phyloP scores from a whole-genome alignment of 2,329 filamentous ascomycete genomes.

The Aphanoascus verrucosus region DNA sequence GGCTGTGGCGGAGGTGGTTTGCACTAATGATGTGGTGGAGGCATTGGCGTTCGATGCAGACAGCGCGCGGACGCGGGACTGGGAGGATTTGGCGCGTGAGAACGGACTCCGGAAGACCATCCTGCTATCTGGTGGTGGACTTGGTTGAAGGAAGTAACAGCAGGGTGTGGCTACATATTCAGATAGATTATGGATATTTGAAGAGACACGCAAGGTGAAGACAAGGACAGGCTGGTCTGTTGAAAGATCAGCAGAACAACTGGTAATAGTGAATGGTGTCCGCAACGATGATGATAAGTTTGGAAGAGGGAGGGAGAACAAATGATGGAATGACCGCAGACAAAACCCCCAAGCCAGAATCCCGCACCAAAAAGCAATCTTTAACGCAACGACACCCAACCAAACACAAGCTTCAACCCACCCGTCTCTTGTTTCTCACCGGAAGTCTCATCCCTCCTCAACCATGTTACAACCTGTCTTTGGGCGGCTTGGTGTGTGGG shows the following conservation, averaged over 20 bases:
- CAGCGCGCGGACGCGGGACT: neutral
- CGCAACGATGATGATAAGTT: neutral
- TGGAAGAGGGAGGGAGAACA: neutral
- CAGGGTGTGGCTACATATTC: neutral
- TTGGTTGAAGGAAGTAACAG: neutral
- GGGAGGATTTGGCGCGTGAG: constrained; percentile 5
- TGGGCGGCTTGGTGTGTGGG: too few species aligned
- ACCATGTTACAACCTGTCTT: too few species aligned
- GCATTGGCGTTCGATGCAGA: neutral
- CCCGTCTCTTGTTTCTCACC: too few species aligned
- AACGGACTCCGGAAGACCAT: constrained; percentile 8
- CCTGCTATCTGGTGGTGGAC: neutral
- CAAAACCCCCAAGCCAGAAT: too few species aligned
- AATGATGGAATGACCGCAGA: too few species aligned
- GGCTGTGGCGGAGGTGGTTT: constrained; percentile 3
- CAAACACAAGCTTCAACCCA: too few species aligned
- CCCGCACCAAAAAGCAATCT: too few species aligned
- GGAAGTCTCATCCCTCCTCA: too few species aligned
- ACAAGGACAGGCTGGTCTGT: neutral
- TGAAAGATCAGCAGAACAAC: neutral
- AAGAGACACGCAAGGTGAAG: neutral
- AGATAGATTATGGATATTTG: neutral
- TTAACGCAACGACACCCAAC: too few species aligned
- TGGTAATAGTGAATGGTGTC: neutral
- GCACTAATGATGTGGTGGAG: constrained; percentile 3